Evolutionary conservation across 202 grass and related monocot species (phyloP), one percentile per base, ranked within the genome.

Genomic region (Eragrostis tef): DNA sequence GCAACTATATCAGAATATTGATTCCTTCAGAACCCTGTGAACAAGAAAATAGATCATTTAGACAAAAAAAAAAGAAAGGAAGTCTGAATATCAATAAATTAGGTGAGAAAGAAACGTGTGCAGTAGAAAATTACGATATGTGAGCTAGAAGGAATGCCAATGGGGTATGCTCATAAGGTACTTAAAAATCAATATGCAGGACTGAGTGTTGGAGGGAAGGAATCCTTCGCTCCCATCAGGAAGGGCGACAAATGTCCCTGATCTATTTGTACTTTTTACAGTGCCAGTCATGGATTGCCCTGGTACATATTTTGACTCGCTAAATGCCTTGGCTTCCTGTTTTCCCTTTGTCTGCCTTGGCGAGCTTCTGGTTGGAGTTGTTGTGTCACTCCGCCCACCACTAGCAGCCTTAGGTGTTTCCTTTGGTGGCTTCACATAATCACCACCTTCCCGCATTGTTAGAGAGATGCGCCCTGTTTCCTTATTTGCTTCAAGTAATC

Each of bases 201-300:
- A 57, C 29, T 7, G n/a, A n/a, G n/a, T n/a, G n/a, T n/a, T n/a
- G n/a, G n/a, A n/a, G n/a, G 96, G 96, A 73, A 99, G 90, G 85
- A 99, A 99, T 61, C 95, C 92, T 91, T 91, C 90, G 7, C 85
- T 87, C 31, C 93, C 90, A 80, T 89, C 90, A 79, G 92, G 74
- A 62, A 98, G 84, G n/a, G 81, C 85, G 31, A 99, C 83, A 69
- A 93, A 87, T 52, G 93, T 82, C 15, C 96, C 96, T 67, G 91
- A 78, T 80, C 88, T 86, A 34, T 77, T 93, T 22, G 87, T 79
- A 75, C 67, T 91, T 86, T 91, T 95, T 46, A 99, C 83, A 61
- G 74, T 90, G 50, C 92, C 92, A 45, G 52, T 81, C n/a, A 91
- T 76, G 79, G 16, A 67, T 52, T 93, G 87, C n/a, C 96, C 96